A percentile compares a stretch with the other conserved stretches of the same genome.
Evolutionary conservation across 176 grass and related monocot species (phyloP).

Genomic region (Rhynchospora tenuis): DNA sequence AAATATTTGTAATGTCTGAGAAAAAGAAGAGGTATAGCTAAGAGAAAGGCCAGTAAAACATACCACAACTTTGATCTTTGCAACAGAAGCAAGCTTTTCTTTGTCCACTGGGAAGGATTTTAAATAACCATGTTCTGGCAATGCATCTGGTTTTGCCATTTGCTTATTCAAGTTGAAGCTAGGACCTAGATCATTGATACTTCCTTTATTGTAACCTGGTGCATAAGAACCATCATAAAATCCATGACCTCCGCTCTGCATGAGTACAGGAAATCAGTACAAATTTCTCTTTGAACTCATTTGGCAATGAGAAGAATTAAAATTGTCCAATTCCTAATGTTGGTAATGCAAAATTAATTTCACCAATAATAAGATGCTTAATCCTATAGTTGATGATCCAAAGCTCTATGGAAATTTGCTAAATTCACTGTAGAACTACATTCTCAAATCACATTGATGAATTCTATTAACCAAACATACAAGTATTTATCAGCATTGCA

Average conservation of each 20-base stretch:
- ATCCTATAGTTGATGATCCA: not conserved
- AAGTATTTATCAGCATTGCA: not conserved
- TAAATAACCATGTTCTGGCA: slow-evolving; percentile 50
- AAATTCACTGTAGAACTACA: slow-evolving; percentile 11
- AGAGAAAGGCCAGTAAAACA: slow-evolving; percentile 25
- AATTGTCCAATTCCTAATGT: not conserved
- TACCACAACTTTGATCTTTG: slow-evolving; percentile 99
- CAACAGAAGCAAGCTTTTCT: slow-evolving; percentile 67
- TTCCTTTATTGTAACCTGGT: slow-evolving; percentile 41
- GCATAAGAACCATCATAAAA: slow-evolving; percentile 56
- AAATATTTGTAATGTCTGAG: not conserved
- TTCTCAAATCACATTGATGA: not conserved
- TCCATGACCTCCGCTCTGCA: slow-evolving; percentile 59
- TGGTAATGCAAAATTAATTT: slow-evolving; percentile 14
- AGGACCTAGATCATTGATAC: slow-evolving; percentile 45
- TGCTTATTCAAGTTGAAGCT: slow-evolving; percentile 44
- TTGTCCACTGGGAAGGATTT: slow-evolving; percentile 57
- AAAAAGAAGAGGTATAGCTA: not conserved
- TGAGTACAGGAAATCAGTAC: slow-evolving; percentile 4
- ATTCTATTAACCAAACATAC: not conserved
- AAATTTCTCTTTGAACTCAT: slow-evolving; percentile 1
- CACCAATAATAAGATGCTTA: not conserved
- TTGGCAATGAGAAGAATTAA: not conserved
- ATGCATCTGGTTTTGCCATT: slow-evolving; percentile 41
- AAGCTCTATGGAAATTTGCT: not conserved